These are phyloP conservation scores for Chlamydomonas urium DNA, from an alignment of 139 green algal genomes.

Conservation along the genomic window DNA sequence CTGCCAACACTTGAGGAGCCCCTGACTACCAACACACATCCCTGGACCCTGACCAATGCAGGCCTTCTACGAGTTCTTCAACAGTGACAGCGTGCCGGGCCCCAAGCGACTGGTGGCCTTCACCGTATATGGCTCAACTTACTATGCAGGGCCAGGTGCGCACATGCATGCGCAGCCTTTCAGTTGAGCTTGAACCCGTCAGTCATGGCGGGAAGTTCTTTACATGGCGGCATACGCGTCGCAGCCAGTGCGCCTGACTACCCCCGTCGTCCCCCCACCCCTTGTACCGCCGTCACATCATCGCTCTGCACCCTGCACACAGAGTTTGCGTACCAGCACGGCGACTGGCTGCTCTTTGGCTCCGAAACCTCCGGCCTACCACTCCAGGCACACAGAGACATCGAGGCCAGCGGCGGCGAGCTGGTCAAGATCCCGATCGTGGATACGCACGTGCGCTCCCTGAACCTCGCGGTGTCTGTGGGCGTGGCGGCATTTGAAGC, in stretches of 20 bases:
- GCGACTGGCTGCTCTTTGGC: slow-evolving; percentile 62
- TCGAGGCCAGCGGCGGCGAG: slow-evolving; percentile 24
- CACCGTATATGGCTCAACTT: slow-evolving; percentile 57
- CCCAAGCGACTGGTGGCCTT: slow-evolving; percentile 70
- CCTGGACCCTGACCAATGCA: too few relatives aligned
- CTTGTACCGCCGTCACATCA: too few relatives aligned
- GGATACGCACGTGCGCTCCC: slow-evolving; percentile 73
- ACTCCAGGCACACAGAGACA: slow-evolving; percentile 52
- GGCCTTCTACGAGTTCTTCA: slow-evolving; percentile 54
- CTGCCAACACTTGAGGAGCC: too few relatives aligned
- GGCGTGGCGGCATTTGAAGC: slow-evolving; percentile 88
- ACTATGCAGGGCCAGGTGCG: slow-evolving; percentile 58
- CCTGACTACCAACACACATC: too few relatives aligned
- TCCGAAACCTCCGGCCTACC: slow-evolving; percentile 77
- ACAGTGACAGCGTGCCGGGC: slow-evolving; percentile 13
- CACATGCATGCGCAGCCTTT: too few relatives aligned
- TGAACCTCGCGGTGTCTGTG: slow-evolving; percentile 80
- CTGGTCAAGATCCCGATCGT: slow-evolving; percentile 84
- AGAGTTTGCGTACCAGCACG: slow-evolving; percentile 58
- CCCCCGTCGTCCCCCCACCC: too few relatives aligned
- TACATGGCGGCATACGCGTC: neutral
- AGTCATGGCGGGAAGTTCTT: too few relatives aligned
- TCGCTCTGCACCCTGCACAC: too few relatives aligned
- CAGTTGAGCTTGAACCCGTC: too few relatives aligned
- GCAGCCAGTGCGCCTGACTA: slow-evolving; percentile 5